Evolutionary conservation across 2,329 filamentous ascomycete genomes (phyloP).

Genomic region (Leptographium galeiforme): DNA sequence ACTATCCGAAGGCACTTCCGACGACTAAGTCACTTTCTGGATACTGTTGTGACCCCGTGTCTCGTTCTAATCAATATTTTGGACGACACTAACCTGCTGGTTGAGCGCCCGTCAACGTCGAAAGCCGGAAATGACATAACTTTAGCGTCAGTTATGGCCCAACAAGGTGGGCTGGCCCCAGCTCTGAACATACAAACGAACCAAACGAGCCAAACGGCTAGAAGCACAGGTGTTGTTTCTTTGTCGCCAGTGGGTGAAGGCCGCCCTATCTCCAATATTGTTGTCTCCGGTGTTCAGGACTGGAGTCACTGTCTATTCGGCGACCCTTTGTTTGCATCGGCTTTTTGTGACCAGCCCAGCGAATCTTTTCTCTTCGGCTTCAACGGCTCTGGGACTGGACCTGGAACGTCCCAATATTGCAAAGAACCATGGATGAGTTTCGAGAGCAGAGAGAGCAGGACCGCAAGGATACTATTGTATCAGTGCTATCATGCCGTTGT

Average conservation of each 20-base stretch:
- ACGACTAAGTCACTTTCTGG: conserved; percentile 34
- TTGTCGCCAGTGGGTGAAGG: background rate
- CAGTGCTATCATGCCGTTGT: conserved; percentile 42
- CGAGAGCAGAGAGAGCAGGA: conserved; percentile 15
- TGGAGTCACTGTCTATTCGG: conserved; percentile 48
- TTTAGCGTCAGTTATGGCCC: no score
- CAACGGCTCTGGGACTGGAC: conserved; percentile 13
- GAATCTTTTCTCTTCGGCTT: conserved; percentile 35
- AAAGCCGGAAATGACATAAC: background rate
- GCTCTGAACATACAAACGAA: background rate
- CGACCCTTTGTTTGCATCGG: conserved; percentile 40
- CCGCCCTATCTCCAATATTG: conserved; percentile 11
- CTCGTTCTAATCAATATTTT: conserved; percentile 41
- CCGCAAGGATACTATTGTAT: conserved; percentile 40
- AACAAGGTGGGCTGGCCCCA: no score
- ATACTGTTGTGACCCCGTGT: conserved; percentile 35
- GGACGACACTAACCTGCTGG: conserved; percentile 35
- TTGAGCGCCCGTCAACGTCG: conserved; percentile 13
- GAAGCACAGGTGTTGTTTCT: background rate
- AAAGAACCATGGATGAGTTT: conserved; percentile 1
- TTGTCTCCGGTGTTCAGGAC: conserved; percentile 38
- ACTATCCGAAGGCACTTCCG: conserved; percentile 38
- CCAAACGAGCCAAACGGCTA: background rate
- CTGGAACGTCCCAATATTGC: background rate
- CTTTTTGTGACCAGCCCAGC: conserved; percentile 31